These are phyloP conservation scores for Botryotinia globosa DNA, from an alignment of 2,329 filamentous ascomycete species.

Conservation along the genomic window DNA sequence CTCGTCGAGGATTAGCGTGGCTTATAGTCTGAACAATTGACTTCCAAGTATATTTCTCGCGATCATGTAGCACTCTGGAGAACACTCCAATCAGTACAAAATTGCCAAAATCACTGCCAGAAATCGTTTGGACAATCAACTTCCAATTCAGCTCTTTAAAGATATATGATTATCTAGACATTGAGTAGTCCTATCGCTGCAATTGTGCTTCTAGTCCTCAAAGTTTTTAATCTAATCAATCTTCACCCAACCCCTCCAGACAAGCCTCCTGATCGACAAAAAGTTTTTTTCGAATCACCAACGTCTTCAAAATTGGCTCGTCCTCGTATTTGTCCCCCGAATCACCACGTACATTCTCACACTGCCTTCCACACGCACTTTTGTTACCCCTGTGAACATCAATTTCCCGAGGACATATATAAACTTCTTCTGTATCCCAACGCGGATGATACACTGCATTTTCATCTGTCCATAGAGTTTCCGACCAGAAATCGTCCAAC, in stretches of 20 bases:
- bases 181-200: not conserved
- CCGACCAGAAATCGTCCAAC: not conserved
- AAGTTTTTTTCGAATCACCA: conserved; percentile 2
- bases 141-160: not conserved
- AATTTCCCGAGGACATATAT: conserved; percentile 39
- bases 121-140: not conserved
- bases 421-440: conserved; percentile 42
- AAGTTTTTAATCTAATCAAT: not conserved
- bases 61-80: fast-evolving
- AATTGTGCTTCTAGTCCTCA: not conserved
- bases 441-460: conserved; percentile 4
- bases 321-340: not conserved
- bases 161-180: not conserved
- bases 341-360: not conserved
- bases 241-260: not conserved
- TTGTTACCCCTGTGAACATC: conserved; percentile 23
- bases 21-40: not conserved
- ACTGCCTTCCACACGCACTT: conserved; percentile 9
- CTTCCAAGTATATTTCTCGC: not conserved
- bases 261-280: conserved; percentile 6
- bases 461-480: not conserved
- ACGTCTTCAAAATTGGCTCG: not conserved
- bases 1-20: not conserved
- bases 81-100: not conserved
- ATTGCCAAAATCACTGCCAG: not conserved